A percentile compares a stretch with the other conserved stretches of the same genome.
phyloP scores from a whole-genome alignment of 2,329 filamentous ascomycete species.

The Hymenoscyphus repandus region DNA sequence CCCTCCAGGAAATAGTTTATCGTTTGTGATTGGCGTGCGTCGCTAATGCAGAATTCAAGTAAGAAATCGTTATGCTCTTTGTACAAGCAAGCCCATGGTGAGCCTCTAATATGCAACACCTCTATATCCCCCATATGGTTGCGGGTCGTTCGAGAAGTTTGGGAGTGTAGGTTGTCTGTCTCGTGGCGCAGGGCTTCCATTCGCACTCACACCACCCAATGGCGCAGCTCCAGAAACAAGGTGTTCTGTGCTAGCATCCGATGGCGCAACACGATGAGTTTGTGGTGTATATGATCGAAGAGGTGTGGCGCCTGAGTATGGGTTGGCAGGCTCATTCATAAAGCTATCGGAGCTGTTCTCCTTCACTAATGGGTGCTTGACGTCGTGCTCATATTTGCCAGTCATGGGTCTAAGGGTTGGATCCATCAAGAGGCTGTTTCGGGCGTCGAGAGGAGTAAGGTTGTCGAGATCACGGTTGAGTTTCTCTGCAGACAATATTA shows the following conservation, averaged over 20 bases:
- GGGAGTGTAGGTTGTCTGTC: constrained; percentile 18
- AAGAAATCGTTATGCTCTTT: neutral
- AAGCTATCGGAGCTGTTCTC: constrained; percentile 20
- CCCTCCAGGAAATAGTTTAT: neutral
- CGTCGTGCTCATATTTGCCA: constrained; percentile 18
- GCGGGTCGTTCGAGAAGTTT: constrained; percentile 7
- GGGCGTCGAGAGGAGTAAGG: constrained; percentile 80
- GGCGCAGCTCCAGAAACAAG: constrained; percentile 24
- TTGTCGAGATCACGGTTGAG: constrained; percentile 70
- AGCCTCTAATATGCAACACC: constrained; percentile 24
- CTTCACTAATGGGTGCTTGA: constrained; percentile 18
- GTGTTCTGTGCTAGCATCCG: constrained; percentile 19
- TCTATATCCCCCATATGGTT: constrained; percentile 20
- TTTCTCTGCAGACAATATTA: constrained; percentile 54
- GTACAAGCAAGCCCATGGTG: neutral
- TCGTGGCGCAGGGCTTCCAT: constrained; percentile 7
- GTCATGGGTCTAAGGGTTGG: constrained; percentile 17
- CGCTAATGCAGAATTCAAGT: neutral
- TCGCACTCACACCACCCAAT: constrained; percentile 19
- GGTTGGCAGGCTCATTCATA: constrained; percentile 28
- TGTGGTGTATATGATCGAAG: constrained; percentile 18
- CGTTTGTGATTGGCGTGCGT: neutral
- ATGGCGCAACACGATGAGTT: constrained; percentile 8
- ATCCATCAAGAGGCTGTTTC: constrained; percentile 67
- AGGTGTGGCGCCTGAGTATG: constrained; percentile 23